phyloP scores from a whole-genome alignment of 371 early-diverging fungal species.

The Mycotypha africana region DNA sequence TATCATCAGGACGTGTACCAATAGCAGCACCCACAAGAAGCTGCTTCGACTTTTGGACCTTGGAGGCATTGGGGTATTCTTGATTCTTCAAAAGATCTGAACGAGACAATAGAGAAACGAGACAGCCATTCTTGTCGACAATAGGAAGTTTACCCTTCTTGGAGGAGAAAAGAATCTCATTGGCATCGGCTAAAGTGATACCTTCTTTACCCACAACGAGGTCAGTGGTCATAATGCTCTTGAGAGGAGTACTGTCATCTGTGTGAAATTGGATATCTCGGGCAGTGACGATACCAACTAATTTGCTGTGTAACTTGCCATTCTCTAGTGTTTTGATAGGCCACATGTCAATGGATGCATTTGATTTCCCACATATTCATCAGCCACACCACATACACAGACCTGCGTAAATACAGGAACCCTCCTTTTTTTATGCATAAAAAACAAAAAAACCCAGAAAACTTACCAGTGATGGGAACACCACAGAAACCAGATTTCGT shows the following conservation, averaged over 20 bases:
- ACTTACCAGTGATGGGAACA: constrained; percentile 89
- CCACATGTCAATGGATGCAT: not conserved
- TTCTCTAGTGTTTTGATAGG: constrained; percentile 34
- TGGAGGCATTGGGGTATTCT: constrained; percentile 90
- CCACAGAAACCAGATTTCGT: constrained; percentile 89
- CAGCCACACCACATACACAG: too few relatives aligned
- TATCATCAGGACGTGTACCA: constrained; percentile 88
- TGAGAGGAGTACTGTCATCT: constrained; percentile 49
- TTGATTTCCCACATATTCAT: too few relatives aligned
- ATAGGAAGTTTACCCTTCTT: constrained; percentile 97
- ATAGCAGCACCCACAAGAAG: constrained; percentile 91
- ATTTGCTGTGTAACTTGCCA: constrained; percentile 82
- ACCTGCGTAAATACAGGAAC: too few relatives aligned
- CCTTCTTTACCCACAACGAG: constrained; percentile 82
- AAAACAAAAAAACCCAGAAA: too few relatives aligned
- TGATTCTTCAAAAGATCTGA: constrained; percentile 95
- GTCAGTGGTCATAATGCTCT: constrained; percentile 87
- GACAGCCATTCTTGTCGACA: constrained; percentile 72
- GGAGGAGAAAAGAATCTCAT: constrained; percentile 78
- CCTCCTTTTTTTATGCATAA: too few relatives aligned
- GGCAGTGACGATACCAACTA: constrained; percentile 92
- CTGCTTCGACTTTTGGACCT: constrained; percentile 75
- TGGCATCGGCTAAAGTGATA: constrained; percentile 85
- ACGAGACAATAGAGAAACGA: constrained; percentile 87
- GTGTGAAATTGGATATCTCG: constrained; percentile 92